Evolutionary conservation across 352 stramenopile species (phyloP).

Genomic region (Pythium aphanidermatum): DNA sequence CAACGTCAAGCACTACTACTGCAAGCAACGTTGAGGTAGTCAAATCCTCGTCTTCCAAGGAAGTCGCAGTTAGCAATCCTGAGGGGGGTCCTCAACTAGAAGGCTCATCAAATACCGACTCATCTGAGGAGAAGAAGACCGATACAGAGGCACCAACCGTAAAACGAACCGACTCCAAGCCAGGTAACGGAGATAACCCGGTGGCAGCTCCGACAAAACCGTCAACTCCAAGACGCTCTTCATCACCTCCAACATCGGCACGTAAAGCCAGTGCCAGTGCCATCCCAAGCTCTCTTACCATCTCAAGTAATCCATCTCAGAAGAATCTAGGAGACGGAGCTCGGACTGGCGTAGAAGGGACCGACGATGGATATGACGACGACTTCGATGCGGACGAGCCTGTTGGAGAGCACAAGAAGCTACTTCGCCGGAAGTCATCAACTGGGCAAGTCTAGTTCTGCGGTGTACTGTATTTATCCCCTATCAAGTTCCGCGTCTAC

Average conservation of each 20-base stretch:
- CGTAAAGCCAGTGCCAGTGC: constrained; percentile 2
- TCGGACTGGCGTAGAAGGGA: constrained; percentile 6
- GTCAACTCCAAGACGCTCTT: constrained; percentile 5
- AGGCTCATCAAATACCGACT: too few species aligned
- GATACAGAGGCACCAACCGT: too few species aligned
- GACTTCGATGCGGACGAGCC: constrained; percentile 41
- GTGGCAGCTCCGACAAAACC: constrained; percentile 6
- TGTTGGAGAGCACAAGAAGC: constrained; percentile 10
- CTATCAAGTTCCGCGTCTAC: too few species aligned
- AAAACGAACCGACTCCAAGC: neutral
- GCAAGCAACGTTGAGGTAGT: too few species aligned
- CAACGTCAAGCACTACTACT: too few species aligned
- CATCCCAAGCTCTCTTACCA: neutral
- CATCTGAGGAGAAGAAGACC: too few species aligned
- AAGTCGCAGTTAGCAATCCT: too few species aligned
- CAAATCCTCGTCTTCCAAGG: too few species aligned
- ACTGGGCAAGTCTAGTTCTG: neutral
- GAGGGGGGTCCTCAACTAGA: too few species aligned
- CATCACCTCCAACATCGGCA: constrained; percentile 4
- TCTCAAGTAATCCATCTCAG: constrained; percentile 6
- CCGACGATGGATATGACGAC: constrained; percentile 40
- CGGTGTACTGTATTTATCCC: too few species aligned
- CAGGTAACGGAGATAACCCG: constrained; percentile 4
- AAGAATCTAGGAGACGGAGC: constrained; percentile 4
- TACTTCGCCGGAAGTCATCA: constrained; percentile 15